Conservation (phyloP, 1,284 basidiomycete species). For the Trichosporon ovoides region DNA sequence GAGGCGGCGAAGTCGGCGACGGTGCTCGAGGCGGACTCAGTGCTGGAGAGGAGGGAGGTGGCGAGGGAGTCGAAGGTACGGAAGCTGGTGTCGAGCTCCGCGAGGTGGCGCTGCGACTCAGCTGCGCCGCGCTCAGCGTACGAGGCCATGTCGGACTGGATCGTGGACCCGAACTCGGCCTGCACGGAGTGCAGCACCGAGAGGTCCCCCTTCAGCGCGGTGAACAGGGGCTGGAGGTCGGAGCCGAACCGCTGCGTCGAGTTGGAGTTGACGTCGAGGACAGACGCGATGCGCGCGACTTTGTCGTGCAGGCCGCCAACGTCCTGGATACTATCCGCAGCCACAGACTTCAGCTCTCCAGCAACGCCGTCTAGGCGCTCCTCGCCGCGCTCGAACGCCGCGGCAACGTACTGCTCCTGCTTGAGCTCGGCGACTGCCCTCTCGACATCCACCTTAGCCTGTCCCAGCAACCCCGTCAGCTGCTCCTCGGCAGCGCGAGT, state of each 20-base stretch:
- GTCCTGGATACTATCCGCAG: constrained; percentile 65
- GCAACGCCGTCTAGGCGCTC: constrained; percentile 66
- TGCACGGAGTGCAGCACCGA: constrained; percentile 52
- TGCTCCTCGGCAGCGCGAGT: constrained; percentile 52
- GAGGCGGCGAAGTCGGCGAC: constrained; percentile 48
- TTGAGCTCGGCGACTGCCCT: constrained; percentile 59
- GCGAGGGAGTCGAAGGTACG: constrained; percentile 60
- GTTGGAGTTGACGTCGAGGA: constrained; percentile 63
- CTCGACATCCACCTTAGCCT: constrained; percentile 58
- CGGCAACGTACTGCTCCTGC: constrained; percentile 69
- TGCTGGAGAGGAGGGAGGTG: constrained; percentile 56
- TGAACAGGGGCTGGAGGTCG: constrained; percentile 58
- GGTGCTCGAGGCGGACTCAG: too few species aligned
- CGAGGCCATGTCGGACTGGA: too few species aligned
- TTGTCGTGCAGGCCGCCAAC: constrained; percentile 73
- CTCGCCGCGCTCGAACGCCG: constrained; percentile 74
- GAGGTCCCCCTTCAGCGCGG: constrained; percentile 60
- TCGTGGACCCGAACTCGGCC: constrained; percentile 46
- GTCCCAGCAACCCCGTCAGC: constrained; percentile 57
- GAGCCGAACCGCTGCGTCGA: constrained; percentile 61
- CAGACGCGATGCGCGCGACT: constrained; percentile 69
- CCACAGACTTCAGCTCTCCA: constrained; percentile 60
- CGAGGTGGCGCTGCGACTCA: constrained; percentile 29
- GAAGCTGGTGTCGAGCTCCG: constrained; percentile 50
- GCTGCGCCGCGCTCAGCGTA: too few species aligned